These are phyloP conservation scores for Podospora sp. DNA, from an alignment of 495 filamentous ascomycete species.

Conservation along the genomic window DNA sequence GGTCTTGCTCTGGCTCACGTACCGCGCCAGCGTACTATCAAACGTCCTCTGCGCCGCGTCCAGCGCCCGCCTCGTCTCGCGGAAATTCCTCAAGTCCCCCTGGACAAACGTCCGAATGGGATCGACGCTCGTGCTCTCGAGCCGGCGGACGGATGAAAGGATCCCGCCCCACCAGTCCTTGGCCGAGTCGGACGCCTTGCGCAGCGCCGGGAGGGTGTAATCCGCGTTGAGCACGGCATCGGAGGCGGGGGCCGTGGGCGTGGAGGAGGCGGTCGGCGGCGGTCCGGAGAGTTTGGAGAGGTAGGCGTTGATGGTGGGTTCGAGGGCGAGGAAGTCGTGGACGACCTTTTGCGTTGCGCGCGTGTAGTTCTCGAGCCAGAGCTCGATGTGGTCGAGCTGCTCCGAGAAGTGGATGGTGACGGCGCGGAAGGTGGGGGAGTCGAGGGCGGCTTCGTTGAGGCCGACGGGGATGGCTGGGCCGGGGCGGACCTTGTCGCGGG, in stretches of 20 bases:
- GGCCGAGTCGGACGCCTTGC: conserved; percentile 78
- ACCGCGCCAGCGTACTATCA: conserved; percentile 77
- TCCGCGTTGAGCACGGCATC: conserved; percentile 88
- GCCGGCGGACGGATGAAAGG: conserved; percentile 68
- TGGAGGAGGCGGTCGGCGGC: conserved; percentile 56
- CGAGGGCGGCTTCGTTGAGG: conserved; percentile 91
- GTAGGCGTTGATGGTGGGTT: conserved; percentile 71
- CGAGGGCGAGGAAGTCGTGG: conserved; percentile 70
- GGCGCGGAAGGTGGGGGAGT: conserved; percentile 92
- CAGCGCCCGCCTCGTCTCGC: conserved; percentile 73
- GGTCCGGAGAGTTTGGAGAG: conserved; percentile 52
- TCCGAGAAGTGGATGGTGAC: conserved; percentile 87
- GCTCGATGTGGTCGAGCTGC: conserved; percentile 87
- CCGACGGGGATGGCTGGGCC: conserved; percentile 69
- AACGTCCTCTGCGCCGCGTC: conserved; percentile 82
- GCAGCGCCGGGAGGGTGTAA: conserved; percentile 86
- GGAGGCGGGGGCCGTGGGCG: conserved; percentile 71
- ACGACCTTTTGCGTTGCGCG: conserved; percentile 76
- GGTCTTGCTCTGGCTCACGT: conserved; percentile 80
- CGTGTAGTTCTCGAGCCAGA: conserved; percentile 88
- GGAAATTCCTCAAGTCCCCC: conserved; percentile 62
- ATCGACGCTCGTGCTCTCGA: conserved; percentile 75
- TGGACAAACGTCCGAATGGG: conserved; percentile 77
- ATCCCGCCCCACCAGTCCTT: conserved; percentile 83
- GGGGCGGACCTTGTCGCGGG: conserved; percentile 35